Percentiles rank a stretch among this genome's conserved stretches.
Conservation (phyloP, 1,284 basidiomycete species). For the Cutaneotrichosporon cavernicola region DNA sequence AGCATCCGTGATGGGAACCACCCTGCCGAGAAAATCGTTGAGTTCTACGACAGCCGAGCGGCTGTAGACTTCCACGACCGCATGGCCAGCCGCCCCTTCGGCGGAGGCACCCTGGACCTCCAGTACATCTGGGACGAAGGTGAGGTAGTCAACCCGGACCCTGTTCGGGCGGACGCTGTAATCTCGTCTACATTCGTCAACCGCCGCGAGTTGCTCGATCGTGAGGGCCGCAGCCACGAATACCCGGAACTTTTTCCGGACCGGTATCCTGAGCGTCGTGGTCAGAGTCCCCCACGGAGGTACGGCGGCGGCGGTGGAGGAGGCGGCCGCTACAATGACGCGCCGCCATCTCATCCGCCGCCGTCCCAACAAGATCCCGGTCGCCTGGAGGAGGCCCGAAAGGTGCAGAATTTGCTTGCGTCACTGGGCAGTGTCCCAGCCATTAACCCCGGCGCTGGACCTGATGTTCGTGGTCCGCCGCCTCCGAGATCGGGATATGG, state of each 20-base stretch:
- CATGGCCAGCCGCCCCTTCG: constrained; percentile 70
- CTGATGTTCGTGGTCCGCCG: constrained; percentile 4
- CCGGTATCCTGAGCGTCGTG: not conserved
- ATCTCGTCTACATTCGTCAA: constrained; percentile 7
- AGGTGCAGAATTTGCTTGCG: constrained; percentile 40
- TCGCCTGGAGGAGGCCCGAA: constrained; percentile 42
- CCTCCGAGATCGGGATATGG: not conserved
- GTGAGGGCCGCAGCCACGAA: constrained; percentile 1
- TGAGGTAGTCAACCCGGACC: constrained; percentile 49
- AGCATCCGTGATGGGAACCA: constrained; percentile 66
- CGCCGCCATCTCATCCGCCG: constrained; percentile 16
- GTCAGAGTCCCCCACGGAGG: not conserved
- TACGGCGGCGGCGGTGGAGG: constrained; percentile 3
- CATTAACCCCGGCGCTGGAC: constrained; percentile 4
- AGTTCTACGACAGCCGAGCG: constrained; percentile 83
- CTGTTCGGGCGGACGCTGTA: constrained; percentile 14
- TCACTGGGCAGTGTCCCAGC: constrained; percentile 28
- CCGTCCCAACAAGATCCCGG: constrained; percentile 23
- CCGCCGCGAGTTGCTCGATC: constrained; percentile 19
- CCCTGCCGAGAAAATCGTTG: constrained; percentile 77
- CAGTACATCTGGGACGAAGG: constrained; percentile 80
- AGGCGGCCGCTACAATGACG: constrained; percentile 16
- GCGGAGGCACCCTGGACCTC: constrained; percentile 84
- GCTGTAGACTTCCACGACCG: constrained; percentile 76
- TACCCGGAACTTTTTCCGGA: not conserved